Evolutionary conservation across 176 grass and related monocot genomes (phyloP).

Genomic region (Musa itinerans): DNA sequence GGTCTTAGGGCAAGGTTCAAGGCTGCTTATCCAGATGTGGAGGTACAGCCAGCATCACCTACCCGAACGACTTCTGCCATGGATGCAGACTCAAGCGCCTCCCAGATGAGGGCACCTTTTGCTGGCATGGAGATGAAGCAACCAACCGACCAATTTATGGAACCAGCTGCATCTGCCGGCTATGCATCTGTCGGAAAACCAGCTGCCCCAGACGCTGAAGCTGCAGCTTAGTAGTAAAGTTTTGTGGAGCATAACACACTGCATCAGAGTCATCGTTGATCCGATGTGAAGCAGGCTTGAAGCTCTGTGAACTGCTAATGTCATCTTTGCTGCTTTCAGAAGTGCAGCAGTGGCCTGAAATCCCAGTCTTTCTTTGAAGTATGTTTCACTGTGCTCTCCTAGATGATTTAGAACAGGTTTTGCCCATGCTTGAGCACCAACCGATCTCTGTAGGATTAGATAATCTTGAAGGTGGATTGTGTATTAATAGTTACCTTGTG

Average conservation of each 20-base stretch:
- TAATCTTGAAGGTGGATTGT: no score
- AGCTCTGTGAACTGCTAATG: background rate
- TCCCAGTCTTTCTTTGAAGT: no score
- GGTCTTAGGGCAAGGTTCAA: slow-evolving; percentile 94
- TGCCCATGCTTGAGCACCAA: no score
- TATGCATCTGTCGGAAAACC: slow-evolving; percentile 15
- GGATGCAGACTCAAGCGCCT: slow-evolving; percentile 46
- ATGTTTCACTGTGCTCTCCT: no score
- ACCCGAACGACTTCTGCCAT: slow-evolving; percentile 44
- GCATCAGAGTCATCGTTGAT: background rate
- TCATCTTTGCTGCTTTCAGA: no score
- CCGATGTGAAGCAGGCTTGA: background rate
- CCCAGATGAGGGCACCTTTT: slow-evolving; percentile 32
- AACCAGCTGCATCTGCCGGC: slow-evolving; percentile 1
- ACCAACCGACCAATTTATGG: slow-evolving; percentile 18
- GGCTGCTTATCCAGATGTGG: slow-evolving; percentile 86
- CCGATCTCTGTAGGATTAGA: no score
- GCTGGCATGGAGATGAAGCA: slow-evolving; percentile 1
- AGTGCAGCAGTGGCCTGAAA: no score
- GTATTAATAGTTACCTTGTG: no score
- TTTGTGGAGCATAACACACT: background rate
- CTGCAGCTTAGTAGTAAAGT: slow-evolving; percentile 17
- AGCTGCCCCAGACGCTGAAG: slow-evolving; percentile 27
- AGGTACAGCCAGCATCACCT: slow-evolving; percentile 78
- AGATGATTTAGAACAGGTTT: no score